These are phyloP conservation scores for Glarea lozoyensis DNA, from an alignment of 495 filamentous ascomycete genomes.

Conservation along the genomic window DNA sequence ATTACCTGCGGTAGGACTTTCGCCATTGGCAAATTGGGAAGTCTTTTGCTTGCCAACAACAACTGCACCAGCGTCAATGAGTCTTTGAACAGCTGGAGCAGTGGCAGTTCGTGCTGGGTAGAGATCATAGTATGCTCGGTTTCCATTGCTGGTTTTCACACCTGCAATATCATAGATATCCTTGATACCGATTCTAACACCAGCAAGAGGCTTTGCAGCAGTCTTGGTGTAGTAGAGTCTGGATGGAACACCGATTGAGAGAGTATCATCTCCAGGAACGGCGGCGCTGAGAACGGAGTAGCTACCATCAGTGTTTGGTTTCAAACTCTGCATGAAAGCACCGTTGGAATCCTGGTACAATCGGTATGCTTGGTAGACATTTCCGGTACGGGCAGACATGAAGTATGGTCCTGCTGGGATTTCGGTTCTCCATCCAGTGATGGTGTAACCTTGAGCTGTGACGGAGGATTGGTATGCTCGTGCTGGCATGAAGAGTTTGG, in stretches of 20 bases:
- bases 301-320: slow-evolving; percentile 20
- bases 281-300: slow-evolving; percentile 34
- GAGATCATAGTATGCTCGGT: slow-evolving; percentile 44
- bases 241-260: slow-evolving; percentile 39
- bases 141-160: slow-evolving; percentile 43
- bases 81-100: slow-evolving; percentile 38
- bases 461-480: slow-evolving; percentile 11
- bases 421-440: slow-evolving; percentile 15
- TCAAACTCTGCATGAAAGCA: slow-evolving; percentile 34
- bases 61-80: slow-evolving; percentile 50
- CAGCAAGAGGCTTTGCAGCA: slow-evolving; percentile 32
- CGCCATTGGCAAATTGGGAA: slow-evolving; percentile 50
- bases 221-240: slow-evolving; percentile 42
- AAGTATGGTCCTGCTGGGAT: slow-evolving; percentile 34
- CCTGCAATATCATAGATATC: slow-evolving; percentile 52
- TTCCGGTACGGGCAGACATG: slow-evolving; percentile 23
- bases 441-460: slow-evolving; percentile 9
- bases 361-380: slow-evolving; percentile 35
- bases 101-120: slow-evolving; percentile 38
- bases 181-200: slow-evolving; percentile 49
- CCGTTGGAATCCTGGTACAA: slow-evolving; percentile 39
- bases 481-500: slow-evolving; percentile 12
- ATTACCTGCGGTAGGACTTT: slow-evolving; percentile 22
- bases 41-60: slow-evolving; percentile 53
- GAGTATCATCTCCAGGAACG: slow-evolving; percentile 14